These are phyloP conservation scores for Tieghemostelium lacteum DNA, from an alignment of 78 protist genomes.

Conservation along the genomic window DNA sequence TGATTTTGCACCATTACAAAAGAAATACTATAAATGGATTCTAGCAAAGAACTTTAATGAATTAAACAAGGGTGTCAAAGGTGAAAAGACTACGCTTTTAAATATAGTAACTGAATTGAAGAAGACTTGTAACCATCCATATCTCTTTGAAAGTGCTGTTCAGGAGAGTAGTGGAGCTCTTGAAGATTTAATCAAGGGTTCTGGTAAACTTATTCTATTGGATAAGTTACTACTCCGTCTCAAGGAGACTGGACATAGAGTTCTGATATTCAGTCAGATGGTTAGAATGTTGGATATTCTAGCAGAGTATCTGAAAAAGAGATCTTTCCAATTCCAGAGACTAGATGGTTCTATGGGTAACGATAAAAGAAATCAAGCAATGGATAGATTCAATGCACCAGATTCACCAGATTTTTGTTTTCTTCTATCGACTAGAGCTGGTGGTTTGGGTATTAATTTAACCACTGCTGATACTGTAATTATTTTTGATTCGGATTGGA, in stretches of 20 bases:
- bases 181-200: conserved; percentile 47
- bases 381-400: conserved; percentile 93
- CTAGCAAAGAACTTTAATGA: conserved; percentile 81
- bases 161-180: conserved; percentile 25
- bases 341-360: conserved; percentile 91
- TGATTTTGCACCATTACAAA: conserved; percentile 87
- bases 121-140: conserved; percentile 97
- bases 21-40: conserved; percentile 84
- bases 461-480: conserved; percentile 94
- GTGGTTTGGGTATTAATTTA: conserved; percentile 97
- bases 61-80: conserved; percentile 62
- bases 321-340: conserved; percentile 91
- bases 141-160: conserved; percentile 85
- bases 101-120: conserved; percentile 95
- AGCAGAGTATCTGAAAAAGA: conserved; percentile 83
- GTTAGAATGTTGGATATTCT: conserved; percentile 94
- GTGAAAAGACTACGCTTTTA: conserved; percentile 79
- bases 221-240: conserved; percentile 91
- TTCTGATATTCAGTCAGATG: conserved; percentile 96
- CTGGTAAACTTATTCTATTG: conserved; percentile 92
- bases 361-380: conserved; percentile 89
- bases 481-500: conserved; percentile 93
- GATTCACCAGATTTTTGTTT: conserved; percentile 90
- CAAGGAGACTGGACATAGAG: conserved; percentile 92
- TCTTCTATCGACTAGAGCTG: conserved; percentile 94